These are phyloP conservation scores for Grosmannia penicillata DNA, from an alignment of 2,329 filamentous ascomycete genomes.

Conservation along the genomic window DNA sequence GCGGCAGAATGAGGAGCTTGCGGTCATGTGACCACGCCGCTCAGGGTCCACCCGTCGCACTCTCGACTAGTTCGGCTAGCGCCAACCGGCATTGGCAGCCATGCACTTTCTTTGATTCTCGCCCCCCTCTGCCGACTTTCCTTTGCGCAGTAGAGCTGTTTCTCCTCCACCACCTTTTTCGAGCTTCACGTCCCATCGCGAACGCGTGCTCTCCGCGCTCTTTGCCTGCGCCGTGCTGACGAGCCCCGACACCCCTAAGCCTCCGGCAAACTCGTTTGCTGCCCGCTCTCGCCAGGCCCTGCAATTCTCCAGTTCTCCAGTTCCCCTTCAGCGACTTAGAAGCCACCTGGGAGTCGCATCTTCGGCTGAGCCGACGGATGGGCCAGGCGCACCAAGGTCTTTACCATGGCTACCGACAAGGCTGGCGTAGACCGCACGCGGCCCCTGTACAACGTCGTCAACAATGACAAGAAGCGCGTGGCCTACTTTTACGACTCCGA, in stretches of 20 bases:
- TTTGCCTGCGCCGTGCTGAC: not conserved
- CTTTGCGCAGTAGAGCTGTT: not conserved
- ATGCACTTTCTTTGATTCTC: too few relatives aligned
- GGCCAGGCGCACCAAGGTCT: not conserved
- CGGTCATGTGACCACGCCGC: not conserved
- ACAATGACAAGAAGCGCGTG: slow-evolving; percentile 54
- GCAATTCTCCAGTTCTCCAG: too few relatives aligned
- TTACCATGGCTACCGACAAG: slow-evolving; percentile 15
- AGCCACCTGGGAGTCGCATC: not conserved
- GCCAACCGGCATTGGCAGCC: too few relatives aligned
- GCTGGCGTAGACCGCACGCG: slow-evolving; percentile 25
- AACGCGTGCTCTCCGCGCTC: not conserved
- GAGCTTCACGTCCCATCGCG: too few relatives aligned
- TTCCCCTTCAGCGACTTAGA: too few relatives aligned
- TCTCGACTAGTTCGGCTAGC: too few relatives aligned
- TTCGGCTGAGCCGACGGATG: not conserved
- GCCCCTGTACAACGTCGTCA: slow-evolving; percentile 30
- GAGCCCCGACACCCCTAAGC: too few relatives aligned
- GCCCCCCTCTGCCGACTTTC: not conserved
- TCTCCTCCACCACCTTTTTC: slow-evolving; percentile 1
- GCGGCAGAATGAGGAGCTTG: slow-evolving; percentile 9
- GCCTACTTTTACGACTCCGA: slow-evolving; percentile 97
- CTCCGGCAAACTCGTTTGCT: too few relatives aligned
- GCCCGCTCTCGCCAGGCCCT: too few relatives aligned
- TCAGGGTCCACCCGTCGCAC: not conserved